A percentile compares a stretch with the other conserved stretches of the same genome.
Conservation (phyloP, 1,284 basidiomycete species). For the Cerioporus squamosus region DNA sequence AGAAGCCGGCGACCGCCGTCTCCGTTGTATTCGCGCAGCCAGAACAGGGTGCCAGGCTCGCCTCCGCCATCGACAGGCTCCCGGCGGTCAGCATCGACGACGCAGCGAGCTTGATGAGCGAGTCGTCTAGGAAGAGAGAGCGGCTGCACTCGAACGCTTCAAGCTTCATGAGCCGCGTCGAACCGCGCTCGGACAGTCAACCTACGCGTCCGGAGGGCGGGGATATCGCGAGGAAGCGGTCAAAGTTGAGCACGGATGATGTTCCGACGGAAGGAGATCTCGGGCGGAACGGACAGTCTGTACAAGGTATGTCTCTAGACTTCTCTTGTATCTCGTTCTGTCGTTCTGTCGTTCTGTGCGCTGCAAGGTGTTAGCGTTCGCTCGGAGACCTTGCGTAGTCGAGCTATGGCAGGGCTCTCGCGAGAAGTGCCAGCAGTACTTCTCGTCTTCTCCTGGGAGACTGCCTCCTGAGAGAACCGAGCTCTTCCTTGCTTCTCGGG, state of each 20-base stretch:
- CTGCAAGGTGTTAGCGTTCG: background rate
- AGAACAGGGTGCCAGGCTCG: constrained; percentile 38
- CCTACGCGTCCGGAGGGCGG: background rate
- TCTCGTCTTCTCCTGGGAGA: no score
- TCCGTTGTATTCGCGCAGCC: constrained; percentile 44
- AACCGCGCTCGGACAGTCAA: background rate
- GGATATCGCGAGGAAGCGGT: constrained; percentile 11
- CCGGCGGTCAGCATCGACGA: constrained; percentile 28
- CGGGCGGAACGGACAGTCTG: background rate
- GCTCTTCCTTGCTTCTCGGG: no score
- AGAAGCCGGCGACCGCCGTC: constrained; percentile 32
- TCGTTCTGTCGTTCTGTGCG: no score
- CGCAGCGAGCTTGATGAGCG: constrained; percentile 31
- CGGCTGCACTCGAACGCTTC: constrained; percentile 25
- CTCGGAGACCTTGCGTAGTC: background rate
- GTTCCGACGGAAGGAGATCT: background rate
- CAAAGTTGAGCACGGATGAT: constrained; percentile 11
- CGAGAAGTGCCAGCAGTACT: no score
- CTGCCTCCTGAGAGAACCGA: no score
- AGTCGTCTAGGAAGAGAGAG: constrained; percentile 38
- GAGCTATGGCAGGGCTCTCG: no score
- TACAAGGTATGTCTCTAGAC: background rate
- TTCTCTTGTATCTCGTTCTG: no score
- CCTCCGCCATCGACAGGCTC: constrained; percentile 38
- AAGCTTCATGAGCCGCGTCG: constrained; percentile 5